phyloP scores from a whole-genome alignment of 2,329 filamentous ascomycete genomes.

The Fusarium pilosicola region DNA sequence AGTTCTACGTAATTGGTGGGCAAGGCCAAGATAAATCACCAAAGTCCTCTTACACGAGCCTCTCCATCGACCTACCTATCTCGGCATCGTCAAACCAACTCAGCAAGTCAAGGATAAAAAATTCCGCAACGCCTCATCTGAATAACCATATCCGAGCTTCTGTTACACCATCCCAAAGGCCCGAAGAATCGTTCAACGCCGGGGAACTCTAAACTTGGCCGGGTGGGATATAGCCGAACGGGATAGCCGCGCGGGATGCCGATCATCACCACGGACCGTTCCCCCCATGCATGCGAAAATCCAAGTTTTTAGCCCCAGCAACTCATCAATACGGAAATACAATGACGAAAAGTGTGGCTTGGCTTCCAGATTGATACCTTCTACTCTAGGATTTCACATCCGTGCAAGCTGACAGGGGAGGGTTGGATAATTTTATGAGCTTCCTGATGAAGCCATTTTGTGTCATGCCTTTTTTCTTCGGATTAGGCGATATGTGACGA shows the following conservation, averaged over 20 bases:
- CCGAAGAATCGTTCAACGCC: not conserved
- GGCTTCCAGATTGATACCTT: not conserved
- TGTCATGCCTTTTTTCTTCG: not conserved
- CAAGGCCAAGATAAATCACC: not conserved
- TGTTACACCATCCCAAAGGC: not conserved
- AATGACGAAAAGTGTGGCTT: not conserved
- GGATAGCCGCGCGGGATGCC: conserved; percentile 8
- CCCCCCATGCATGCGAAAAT: not conserved
- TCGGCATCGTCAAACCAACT: not conserved
- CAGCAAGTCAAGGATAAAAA: not conserved
- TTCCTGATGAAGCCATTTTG: not conserved
- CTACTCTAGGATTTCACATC: not conserved
- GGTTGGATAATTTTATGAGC: not conserved
- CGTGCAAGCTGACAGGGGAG: not conserved
- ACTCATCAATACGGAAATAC: not conserved
- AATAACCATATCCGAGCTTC: not conserved
- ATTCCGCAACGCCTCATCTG: not conserved
- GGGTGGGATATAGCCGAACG: conserved; percentile 8
- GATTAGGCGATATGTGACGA: not conserved
- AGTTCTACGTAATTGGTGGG: not conserved
- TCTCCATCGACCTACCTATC: not conserved
- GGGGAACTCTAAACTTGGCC: not conserved
- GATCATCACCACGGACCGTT: not conserved
- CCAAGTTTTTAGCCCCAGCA: not conserved
- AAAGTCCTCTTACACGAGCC: not conserved